These are phyloP conservation scores for Eugenia klotzschiana DNA, from an alignment of 441 rosid genomes.

Conservation along the genomic window DNA sequence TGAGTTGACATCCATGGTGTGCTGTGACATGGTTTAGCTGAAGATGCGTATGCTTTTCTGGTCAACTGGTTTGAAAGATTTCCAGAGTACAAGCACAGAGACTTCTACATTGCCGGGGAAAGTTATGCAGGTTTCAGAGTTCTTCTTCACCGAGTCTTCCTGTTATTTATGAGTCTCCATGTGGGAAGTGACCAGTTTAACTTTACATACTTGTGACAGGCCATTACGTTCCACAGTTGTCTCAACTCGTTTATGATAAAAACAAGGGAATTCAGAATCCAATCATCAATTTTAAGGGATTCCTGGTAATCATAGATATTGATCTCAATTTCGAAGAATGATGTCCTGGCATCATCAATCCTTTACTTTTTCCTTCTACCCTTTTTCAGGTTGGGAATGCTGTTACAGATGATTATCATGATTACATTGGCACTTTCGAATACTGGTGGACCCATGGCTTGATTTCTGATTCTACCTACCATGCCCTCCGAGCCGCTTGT, in stretches of 20 bases:
- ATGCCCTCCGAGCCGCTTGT: conserved; percentile 36
- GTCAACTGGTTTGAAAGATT: conserved; percentile 85
- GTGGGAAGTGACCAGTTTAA: neutral
- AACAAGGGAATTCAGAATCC: conserved; percentile 56
- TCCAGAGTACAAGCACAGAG: conserved; percentile 85
- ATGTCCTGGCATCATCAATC: neutral
- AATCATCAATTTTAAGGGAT: conserved; percentile 76
- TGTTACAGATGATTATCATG: conserved; percentile 85
- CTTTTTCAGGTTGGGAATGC: conserved; percentile 76
- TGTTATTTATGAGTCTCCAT: neutral
- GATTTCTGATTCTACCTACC: conserved; percentile 79
- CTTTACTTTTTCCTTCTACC: neutral
- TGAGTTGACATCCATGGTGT: conserved; percentile 2
- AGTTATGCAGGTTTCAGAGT: conserved; percentile 68
- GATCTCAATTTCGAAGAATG: neutral
- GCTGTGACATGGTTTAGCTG: conserved; percentile 35
- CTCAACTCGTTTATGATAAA: conserved; percentile 54
- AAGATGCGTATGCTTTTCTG: conserved; percentile 70
- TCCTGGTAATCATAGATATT: conserved; percentile 39
- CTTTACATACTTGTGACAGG: conserved; percentile 28
- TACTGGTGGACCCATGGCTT: conserved; percentile 96
- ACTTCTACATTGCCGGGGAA: conserved; percentile 88
- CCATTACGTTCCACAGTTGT: conserved; percentile 93
- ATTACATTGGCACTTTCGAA: conserved; percentile 67
- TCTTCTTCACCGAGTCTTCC: neutral